Evolutionary conservation across 306 rosid species (phyloP), one percentile per base, ranked within the genome.

Genomic region (Echinosophora koreensis): DNA sequence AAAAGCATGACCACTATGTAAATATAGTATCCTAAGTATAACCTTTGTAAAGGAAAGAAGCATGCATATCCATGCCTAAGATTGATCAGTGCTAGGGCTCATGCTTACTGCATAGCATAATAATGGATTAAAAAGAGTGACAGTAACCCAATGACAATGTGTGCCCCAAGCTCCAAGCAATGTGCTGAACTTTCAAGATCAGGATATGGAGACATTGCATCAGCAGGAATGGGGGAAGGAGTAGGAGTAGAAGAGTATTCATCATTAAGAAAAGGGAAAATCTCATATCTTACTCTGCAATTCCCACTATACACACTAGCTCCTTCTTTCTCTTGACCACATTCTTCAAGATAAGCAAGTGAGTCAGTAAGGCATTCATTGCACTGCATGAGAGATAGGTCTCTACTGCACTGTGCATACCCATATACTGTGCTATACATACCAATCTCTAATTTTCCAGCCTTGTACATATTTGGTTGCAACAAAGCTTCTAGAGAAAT

Each of bases 251-350:
- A 16, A 39, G 16, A 12, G 52, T 47, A 5, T 47, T 56, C n/a
- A 39, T 56, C 69, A 47, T 49, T 12, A 49, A 44, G 62, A 56
- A 17, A 54, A 12, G 42, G 78, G 17, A 28, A 59, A n/a, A 73
- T 12, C 32, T 73, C 78, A 62, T 73, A 73, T 58, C 78, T 73
- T 2, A 59, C 34, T 3, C 57, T 73, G 22, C 78, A 59, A 44
- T 15, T 14, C 69, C 44, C 78, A 28, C 69, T 73, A 44, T 42
- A 73, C 3, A 73, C 58, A 30, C 46, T 58, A 5, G 47, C 78
- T 15, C 46, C 78, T 14, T 42, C 46, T 42, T 13, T 59, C 39
- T 60, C 47, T 27, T 44, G 10, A 44, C 69, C 56, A 59, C 69
- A 73, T 27, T 22, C 32, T 12, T 14, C 13, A 15, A 44, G 11